A percentile compares a stretch with the other conserved stretches of the same genome.
Conservation (phyloP, 441 rosid species). For the Adansonia gregorii region DNA sequence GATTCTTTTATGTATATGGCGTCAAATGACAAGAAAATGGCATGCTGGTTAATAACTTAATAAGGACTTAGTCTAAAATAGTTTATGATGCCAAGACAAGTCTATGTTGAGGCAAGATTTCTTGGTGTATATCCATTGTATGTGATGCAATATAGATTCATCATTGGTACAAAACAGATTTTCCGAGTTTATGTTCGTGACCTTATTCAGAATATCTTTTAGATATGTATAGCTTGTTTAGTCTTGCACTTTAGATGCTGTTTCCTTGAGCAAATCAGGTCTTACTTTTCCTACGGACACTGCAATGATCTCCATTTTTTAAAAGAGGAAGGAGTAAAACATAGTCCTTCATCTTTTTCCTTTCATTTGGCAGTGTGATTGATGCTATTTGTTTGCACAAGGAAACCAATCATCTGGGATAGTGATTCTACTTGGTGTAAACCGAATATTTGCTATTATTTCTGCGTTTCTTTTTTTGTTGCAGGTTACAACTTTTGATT, state of each 20-base stretch:
- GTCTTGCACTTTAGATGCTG: neutral
- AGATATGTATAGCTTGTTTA: neutral
- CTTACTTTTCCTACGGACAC: neutral
- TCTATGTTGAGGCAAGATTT: neutral
- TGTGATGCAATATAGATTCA: neutral
- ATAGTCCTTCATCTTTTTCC: neutral
- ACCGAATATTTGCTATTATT: neutral
- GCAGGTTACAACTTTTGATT: neutral
- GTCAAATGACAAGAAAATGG: too few relatives aligned
- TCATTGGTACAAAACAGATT: neutral
- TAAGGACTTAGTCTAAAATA: neutral
- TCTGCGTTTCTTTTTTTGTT: conserved; percentile 3
- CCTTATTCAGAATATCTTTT: neutral
- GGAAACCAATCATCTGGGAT: neutral
- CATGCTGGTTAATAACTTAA: neutral
- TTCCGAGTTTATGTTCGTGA: neutral
- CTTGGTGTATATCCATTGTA: neutral
- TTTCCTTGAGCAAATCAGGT: too few relatives aligned
- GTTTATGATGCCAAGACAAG: neutral
- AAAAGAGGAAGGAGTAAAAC: neutral
- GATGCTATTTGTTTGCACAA: conserved; percentile 1
- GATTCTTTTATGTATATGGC: too few relatives aligned
- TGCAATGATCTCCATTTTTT: neutral
- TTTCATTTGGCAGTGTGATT: neutral
- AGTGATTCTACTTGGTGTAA: conserved; percentile 1